phyloP scores from a whole-genome alignment of 1,284 basidiomycete genomes.

The Rhodotorula sp. region DNA sequence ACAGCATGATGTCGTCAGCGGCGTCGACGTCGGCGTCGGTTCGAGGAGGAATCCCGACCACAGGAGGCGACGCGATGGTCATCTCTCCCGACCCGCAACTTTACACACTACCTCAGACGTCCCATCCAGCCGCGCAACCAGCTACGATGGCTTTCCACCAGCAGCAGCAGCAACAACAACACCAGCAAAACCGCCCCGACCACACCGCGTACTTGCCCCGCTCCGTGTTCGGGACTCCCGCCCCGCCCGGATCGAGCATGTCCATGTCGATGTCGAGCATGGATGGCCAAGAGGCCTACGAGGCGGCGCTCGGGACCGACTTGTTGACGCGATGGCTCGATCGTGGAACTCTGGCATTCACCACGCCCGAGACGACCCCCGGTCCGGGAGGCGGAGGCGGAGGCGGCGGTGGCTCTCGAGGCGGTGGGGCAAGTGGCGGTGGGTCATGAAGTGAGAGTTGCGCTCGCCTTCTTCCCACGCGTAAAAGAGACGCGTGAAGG shows the following conservation, averaged over 20 bases:
- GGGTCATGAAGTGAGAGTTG: too few relatives aligned
- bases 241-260: background rate
- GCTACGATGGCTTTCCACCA: background rate
- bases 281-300: background rate
- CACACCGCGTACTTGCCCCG: background rate
- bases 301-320: conserved; percentile 15
- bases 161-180: background rate
- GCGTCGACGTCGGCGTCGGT: too few relatives aligned
- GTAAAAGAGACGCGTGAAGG: too few relatives aligned
- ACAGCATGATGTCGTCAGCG: too few relatives aligned
- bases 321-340: conserved; percentile 28
- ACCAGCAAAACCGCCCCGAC: background rate
- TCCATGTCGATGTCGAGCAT: background rate
- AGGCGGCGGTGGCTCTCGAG: too few relatives aligned
- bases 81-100: background rate
- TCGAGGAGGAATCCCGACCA: too few relatives aligned
- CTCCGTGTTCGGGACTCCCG: background rate
- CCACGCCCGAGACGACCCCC: background rate
- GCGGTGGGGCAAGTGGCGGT: too few relatives aligned
- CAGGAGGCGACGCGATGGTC: background rate
- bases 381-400: background rate
- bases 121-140: background rate
- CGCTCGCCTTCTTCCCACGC: too few relatives aligned
- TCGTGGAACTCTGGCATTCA: conserved; percentile 10
- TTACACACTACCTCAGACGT: background rate